Base-by-base conservation (phyloP, 192 early-diverging fungal genomes). In the Backusella tuberculispora region DNA sequence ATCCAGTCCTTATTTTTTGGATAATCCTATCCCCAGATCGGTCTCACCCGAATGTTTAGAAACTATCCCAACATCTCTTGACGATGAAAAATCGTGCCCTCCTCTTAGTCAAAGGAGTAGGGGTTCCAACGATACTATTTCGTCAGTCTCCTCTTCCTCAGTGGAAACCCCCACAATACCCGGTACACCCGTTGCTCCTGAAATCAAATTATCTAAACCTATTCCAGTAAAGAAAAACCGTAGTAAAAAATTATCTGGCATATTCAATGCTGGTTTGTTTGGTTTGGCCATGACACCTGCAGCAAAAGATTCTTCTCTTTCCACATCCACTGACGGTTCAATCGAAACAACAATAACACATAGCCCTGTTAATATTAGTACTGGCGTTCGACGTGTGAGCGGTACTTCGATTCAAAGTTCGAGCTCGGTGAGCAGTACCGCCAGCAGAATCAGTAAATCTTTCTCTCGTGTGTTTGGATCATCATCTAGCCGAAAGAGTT, bases 121-220 rank as follows among this genome's bases (percentile, higher is more conserved):
- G 42, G 68, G 68, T 3, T 69, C 68, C 14, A 69, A 69, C 46
- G 68, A 69, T 47, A 69, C 68, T 46, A 17, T 29, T 17, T 69
- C 68, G 6, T 69, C 68, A 26, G 24, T 12, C 2, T 17, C 43
- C 21, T 69, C 63, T 21, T 53, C 66, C 37, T 21, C 41, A 21
- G 41, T 41, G 19, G 19, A 38, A 3, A n/a, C 66, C 2, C 41
- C 66, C 38, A 67, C 67, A 5, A 69, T 41, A 46, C 42, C 67
- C 6, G 41, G 42, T 34, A 69, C 68, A 69, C 68, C 68, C 14
- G 42, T 69, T 46, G 24, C 68, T 45, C 38, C 68, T 26, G 68
- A 69, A 26, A 44, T 46, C 24, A 69, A 15, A 47, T 44, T 9
- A 24, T 4, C 38, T 45, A 68, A 69, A 21, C 68, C 68, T 69